Base-by-base conservation (phyloP, 2,329 filamentous ascomycete species). In the Graphium sp. region DNA sequence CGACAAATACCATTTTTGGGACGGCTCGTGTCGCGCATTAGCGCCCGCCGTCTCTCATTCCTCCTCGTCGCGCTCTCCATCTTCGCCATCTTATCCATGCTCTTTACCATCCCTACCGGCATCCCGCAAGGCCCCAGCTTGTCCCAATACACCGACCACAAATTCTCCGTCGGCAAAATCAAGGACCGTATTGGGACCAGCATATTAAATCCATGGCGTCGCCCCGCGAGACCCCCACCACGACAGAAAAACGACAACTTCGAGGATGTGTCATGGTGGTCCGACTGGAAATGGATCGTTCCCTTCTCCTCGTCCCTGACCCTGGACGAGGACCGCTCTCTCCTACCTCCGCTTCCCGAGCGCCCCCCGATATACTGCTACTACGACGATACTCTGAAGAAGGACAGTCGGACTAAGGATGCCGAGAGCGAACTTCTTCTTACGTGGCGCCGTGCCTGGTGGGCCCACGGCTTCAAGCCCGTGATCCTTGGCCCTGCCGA, bases 371-470 rank as follows among this genome's bases (percentile, higher is more conserved):
- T 95, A 31, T 95, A 93, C 53, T 93, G 84, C 37, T 95, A 87
- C 51, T 93, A 92, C 48, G 83, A 93, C 43, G 58, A 68, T 8
- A 70, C 67, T 5, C 48, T 60, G 12, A 54, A 64, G 35, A 75
- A 75, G 48, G 66, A 77, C 18, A 60, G 66, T 27, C 65, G 66
- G 12, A 63, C 68, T 28, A 68, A 68, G 40, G 67, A 78, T 34
- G 79, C 81, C 4, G 81, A 94, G 47, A 76, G 76, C 43, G 67
- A 75, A 33, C 55, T 95, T 34, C 62, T 95, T 27, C 57, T 92
- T 32, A 77, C 80, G 30, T 95, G 89, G 89, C 69, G 85, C 34
- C 69, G 83, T 25, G 85, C 87, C 3, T 95, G 87, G 84, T 95
- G 83, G 81, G 83, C 85, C 0, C 74, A 91, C 42, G 89, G 87